Evolutionary conservation across 2,329 filamentous ascomycete genomes (phyloP), one percentile per base, ranked within the genome.

Genomic region (Fusarium pseudocircinatum): DNA sequence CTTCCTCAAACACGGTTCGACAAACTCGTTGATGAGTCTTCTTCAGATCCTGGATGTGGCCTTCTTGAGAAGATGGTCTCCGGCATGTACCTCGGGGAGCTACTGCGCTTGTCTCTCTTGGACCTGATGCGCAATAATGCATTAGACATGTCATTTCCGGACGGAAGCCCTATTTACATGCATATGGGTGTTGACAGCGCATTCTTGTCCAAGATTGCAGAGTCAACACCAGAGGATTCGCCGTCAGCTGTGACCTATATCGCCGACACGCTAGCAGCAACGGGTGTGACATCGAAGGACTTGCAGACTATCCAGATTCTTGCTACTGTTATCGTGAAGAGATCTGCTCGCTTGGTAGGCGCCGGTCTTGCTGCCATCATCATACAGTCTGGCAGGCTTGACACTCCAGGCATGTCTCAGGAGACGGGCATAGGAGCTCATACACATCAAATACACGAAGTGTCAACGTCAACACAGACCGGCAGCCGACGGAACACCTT

Each of bases 21-120:
- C 34, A 62, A 54, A 26, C 14, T 53, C 5, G 49, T 67, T 7
- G 65, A 67, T 1, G 18, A 67, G 22, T 42, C 24, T 26, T 67
- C 65, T 4, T 53, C 65, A 2, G 63, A 67, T 37, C 63, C 46
- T n/a, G 36, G 46, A 0, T 67, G 53, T 2, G 65, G 65, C 7
- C 24, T 67, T 7, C 36, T 67, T 1, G 65, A 67, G n/a, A 67
- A 67, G 5, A 67, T 67, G 65, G 63, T 67, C 3, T 67, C 65
- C 0, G 65, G 63, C 1, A 62, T 67, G 65, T 67, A 67, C 2
- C 54, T 67, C 0, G 65, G 53, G 0, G 65, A 67, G 22, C 14
- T 67, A 14, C 2, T 67, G 4, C 63, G 65, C 6, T 36, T 67
- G 8, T 44, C 44, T 0, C 56, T 67, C 2, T 6, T 67, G 6